phyloP scores from a whole-genome alignment of 345 rosid species.

The Eucalyptus microcorys region DNA sequence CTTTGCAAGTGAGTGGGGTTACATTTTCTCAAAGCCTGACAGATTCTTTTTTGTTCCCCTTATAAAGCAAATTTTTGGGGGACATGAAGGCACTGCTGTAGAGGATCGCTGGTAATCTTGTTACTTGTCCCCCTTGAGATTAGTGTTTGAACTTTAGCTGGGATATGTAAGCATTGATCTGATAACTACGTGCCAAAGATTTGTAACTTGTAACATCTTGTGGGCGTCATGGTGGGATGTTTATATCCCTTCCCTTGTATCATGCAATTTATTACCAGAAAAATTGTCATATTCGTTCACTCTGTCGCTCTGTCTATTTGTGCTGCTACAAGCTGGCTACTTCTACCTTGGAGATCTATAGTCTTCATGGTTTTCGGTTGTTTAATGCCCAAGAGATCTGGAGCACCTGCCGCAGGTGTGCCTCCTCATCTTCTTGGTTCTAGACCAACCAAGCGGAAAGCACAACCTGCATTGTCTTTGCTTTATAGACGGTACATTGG shows the following conservation, averaged over 20 bases:
- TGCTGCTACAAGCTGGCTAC: neutral
- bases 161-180: neutral
- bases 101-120: neutral
- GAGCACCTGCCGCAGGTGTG: neutral
- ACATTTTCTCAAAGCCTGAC: neutral
- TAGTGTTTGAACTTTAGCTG: neutral
- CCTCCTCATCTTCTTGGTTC: neutral
- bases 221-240: neutral
- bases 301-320: neutral
- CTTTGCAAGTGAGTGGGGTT: constrained; percentile 52
- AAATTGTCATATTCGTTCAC: neutral
- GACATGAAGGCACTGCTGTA: neutral
- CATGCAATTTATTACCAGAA: neutral
- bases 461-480: neutral
- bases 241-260: neutral
- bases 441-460: neutral
- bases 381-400: neutral
- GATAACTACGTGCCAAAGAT: neutral
- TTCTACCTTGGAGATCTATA: neutral
- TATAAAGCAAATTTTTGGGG: neutral
- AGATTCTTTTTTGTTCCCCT: neutral
- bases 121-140: neutral
- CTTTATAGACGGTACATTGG: neutral
- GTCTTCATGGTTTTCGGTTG: neutral
- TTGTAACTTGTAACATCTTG: neutral